phyloP scores from a whole-genome alignment of 768 basidiomycete species.

The Austroboletus eburneus region DNA sequence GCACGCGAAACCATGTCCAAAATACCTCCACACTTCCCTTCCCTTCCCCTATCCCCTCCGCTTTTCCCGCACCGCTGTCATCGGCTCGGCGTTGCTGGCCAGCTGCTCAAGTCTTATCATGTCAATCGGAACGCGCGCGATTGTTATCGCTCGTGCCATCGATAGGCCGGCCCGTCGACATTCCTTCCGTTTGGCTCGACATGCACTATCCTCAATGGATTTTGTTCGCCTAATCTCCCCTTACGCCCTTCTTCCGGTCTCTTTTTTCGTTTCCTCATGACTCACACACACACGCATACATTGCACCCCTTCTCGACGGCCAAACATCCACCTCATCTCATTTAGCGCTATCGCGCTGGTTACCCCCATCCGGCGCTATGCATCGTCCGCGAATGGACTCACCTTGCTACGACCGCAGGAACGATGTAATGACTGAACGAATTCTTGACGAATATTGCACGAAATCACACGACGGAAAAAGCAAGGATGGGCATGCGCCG shows the following conservation, averaged over 20 bases:
- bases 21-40: conserved; percentile 8
- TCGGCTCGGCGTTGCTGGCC: conserved; percentile 38
- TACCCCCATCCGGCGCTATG: conserved; percentile 16
- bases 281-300: conserved; percentile 14
- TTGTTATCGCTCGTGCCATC: conserved; percentile 32
- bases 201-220: conserved; percentile 26
- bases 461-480: conserved; percentile 28
- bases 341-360: conserved; percentile 11
- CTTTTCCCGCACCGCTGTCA: conserved; percentile 26
- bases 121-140: conserved; percentile 33
- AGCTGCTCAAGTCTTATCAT: conserved; percentile 25
- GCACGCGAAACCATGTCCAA: conserved; percentile 25
- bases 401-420: conserved; percentile 31
- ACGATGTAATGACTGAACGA: conserved; percentile 32
- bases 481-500: conserved; percentile 21
- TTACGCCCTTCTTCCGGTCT: conserved; percentile 14
- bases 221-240: conserved; percentile 26
- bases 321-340: conserved; percentile 23
- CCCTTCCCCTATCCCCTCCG: background rate
- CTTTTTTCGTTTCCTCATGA: conserved; percentile 18
- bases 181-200: conserved; percentile 25
- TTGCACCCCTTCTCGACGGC: conserved; percentile 22
- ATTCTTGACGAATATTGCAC: conserved; percentile 36
- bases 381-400: conserved; percentile 12
- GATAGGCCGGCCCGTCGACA: conserved; percentile 32